These are phyloP conservation scores for Russula vinacea DNA, from an alignment of 768 basidiomycete genomes.

Conservation along the genomic window DNA sequence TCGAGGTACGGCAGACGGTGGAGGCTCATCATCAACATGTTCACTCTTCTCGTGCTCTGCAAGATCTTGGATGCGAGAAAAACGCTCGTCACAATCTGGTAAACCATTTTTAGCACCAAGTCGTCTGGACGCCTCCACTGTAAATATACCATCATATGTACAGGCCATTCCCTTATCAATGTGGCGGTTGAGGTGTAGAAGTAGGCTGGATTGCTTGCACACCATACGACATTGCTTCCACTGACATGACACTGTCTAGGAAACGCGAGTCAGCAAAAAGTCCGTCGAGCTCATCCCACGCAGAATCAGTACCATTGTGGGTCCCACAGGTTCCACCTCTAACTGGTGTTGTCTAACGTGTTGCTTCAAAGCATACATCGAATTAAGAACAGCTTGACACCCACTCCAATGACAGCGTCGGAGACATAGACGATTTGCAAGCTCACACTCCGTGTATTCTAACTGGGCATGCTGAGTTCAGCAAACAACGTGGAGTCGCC, in stretches of 20 bases:
- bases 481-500: neutral
- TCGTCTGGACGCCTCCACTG: neutral
- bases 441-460: conserved; percentile 24
- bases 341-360: conserved; percentile 26
- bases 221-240: conserved; percentile 29
- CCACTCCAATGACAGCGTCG: conserved; percentile 25
- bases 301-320: conserved; percentile 15
- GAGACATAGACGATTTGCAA: conserved; percentile 24
- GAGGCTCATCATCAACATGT: conserved; percentile 20
- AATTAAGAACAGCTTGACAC: conserved; percentile 27
- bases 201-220: conserved; percentile 22
- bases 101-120: neutral
- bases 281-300: conserved; percentile 8
- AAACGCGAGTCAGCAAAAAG: conserved; percentile 9
- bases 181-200: conserved; percentile 22
- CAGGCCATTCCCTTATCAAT: conserved; percentile 19
- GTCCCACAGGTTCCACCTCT: conserved; percentile 21
- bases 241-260: conserved; percentile 26
- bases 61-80: conserved; percentile 21
- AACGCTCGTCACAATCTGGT: conserved; percentile 25
- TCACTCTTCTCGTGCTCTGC: conserved; percentile 18
- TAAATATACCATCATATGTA: conserved; percentile 23
- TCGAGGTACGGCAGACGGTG: conserved; percentile 16
- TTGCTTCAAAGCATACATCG: conserved; percentile 27
- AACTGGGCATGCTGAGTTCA: conserved; percentile 18